Percentiles rank a stretch among this genome's conserved stretches.
phyloP scores from a whole-genome alignment of 768 basidiomycete genomes.

The Lepiota subincarnata region DNA sequence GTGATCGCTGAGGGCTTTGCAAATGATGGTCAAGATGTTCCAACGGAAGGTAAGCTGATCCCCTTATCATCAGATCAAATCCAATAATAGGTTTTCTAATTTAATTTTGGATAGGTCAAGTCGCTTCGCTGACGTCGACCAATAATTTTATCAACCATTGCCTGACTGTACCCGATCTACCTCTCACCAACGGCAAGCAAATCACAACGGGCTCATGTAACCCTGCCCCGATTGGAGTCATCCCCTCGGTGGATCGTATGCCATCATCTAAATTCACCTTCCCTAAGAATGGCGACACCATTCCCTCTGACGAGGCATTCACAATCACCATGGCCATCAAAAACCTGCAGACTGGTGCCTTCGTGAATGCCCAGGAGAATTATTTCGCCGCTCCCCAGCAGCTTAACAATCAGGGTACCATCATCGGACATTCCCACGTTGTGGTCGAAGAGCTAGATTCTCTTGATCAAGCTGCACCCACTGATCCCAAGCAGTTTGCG shows the following conservation, averaged over 20 bases:
- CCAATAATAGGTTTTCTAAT: background rate
- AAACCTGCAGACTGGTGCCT: conserved; percentile 47
- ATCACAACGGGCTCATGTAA: conserved; percentile 48
- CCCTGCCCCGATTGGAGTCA: conserved; percentile 45
- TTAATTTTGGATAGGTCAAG: conserved; percentile 23
- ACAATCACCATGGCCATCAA: conserved; percentile 42
- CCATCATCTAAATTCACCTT: conserved; percentile 45
- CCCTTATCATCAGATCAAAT: background rate
- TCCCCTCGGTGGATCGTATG: conserved; percentile 38
- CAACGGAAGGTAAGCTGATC: conserved; percentile 26
- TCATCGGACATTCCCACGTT: conserved; percentile 57
- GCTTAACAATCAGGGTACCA: conserved; percentile 43
- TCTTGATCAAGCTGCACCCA: conserved; percentile 39
- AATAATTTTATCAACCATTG: conserved; percentile 71
- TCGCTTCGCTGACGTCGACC: conserved; percentile 42
- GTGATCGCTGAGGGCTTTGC: conserved; percentile 48
- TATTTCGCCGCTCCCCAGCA: conserved; percentile 58
- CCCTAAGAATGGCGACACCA: conserved; percentile 33
- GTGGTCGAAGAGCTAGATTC: conserved; percentile 47
- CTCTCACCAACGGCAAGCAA: conserved; percentile 49
- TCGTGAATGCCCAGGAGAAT: conserved; percentile 50
- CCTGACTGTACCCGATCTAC: conserved; percentile 32
- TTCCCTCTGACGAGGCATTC: conserved; percentile 39
- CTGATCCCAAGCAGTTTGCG: conserved; percentile 47
- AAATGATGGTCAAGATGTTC: conserved; percentile 43